A percentile compares a stretch with the other conserved stretches of the same genome.
phyloP scores from a whole-genome alignment of 352 stramenopile genomes.

The Saprolegnia parasitica region DNA sequence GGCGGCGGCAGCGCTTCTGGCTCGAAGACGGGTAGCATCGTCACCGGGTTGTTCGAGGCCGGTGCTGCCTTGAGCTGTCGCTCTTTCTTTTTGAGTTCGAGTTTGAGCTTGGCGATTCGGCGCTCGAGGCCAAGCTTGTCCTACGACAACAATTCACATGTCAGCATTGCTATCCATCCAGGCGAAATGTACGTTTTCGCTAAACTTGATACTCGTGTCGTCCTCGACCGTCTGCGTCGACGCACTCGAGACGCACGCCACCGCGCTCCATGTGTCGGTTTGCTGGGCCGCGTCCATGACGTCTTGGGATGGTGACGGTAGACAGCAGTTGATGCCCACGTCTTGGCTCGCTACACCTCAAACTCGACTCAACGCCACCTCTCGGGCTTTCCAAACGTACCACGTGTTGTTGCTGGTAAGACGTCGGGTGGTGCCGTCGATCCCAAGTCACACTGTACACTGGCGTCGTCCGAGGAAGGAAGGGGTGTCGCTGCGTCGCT shows the following conservation, averaged over 20 bases:
- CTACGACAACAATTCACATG: slow-evolving; percentile 24
- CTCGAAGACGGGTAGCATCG: not conserved
- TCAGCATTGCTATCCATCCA: not conserved
- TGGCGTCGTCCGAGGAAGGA: too few species aligned
- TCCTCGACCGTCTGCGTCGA: not conserved
- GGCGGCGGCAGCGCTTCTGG: not conserved
- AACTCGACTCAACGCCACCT: too few species aligned
- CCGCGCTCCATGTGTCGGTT: not conserved
- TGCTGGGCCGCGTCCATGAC: not conserved
- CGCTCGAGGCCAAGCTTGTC: slow-evolving; percentile 41
- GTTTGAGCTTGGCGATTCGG: slow-evolving; percentile 39
- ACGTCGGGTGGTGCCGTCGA: too few species aligned
- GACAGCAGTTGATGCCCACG: not conserved
- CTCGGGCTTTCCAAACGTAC: too few species aligned
- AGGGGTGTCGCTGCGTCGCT: too few species aligned
- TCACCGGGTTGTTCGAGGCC: not conserved
- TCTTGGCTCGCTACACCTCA: not conserved
- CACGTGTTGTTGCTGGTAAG: too few species aligned
- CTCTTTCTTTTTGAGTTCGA: slow-evolving; percentile 38
- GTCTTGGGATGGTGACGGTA: not conserved
- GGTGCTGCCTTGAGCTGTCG: slow-evolving; percentile 30
- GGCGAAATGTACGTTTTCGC: not conserved
- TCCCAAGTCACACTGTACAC: too few species aligned
- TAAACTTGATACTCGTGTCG: not conserved
- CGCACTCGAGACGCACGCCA: slow-evolving; percentile 28